A percentile compares a stretch with the other conserved stretches of the same genome.
Evolutionary conservation across 2,329 filamentous ascomycete species (phyloP).

Genomic region (Fusarium caatingaense): DNA sequence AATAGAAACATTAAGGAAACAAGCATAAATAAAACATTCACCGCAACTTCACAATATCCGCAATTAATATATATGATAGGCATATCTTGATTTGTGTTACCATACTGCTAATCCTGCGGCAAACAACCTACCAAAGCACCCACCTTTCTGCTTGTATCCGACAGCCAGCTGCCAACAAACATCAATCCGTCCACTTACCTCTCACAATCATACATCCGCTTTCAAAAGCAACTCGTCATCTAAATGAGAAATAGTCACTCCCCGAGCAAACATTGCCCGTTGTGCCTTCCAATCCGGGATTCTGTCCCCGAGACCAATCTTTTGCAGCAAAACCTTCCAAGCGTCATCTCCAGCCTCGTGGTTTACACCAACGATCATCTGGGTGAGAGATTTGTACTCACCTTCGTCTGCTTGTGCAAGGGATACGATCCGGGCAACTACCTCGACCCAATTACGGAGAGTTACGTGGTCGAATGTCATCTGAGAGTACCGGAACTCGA

Average conservation of each 20-base stretch:
- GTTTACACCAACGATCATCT: background rate
- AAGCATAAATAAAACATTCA: background rate
- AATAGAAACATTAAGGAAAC: background rate
- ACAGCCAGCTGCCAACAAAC: rapidly evolving
- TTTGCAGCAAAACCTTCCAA: slow-evolving; percentile 30
- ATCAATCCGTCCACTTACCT: background rate
- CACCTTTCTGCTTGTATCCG: background rate
- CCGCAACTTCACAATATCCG: background rate
- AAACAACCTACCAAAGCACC: background rate
- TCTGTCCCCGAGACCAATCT: slow-evolving; percentile 26
- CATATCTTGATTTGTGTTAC: background rate
- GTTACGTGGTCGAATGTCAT: slow-evolving; percentile 42
- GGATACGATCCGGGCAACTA: slow-evolving; percentile 27
- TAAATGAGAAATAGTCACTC: slow-evolving; percentile 25
- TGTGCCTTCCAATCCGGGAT: slow-evolving; percentile 38
- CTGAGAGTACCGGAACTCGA: slow-evolving; percentile 45
- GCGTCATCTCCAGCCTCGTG: background rate
- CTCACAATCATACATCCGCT: background rate
- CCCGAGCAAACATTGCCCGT: slow-evolving; percentile 14
- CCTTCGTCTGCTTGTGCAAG: slow-evolving; percentile 19
- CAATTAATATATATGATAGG: background rate
- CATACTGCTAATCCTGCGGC: background rate
- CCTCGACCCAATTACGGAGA: slow-evolving; percentile 38
- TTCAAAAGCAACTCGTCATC: slow-evolving; percentile 21
- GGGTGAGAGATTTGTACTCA: background rate